phyloP scores from a whole-genome alignment of 805 yeast genomes.

The Starmerella vitae region DNA sequence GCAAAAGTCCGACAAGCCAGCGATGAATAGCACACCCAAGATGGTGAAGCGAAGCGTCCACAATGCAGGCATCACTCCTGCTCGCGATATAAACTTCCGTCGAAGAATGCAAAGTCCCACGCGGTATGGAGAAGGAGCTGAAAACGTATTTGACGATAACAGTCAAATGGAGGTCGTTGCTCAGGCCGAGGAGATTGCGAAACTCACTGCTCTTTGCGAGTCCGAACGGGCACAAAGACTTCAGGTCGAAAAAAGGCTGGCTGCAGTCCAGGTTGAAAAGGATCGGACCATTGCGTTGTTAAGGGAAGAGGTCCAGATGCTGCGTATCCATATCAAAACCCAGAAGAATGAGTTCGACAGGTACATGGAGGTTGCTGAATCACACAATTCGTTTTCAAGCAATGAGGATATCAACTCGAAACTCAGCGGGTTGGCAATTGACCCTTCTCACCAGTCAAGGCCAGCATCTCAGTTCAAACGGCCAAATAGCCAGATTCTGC shows the following conservation, averaged over 20 bases:
- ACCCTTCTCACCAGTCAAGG: no score
- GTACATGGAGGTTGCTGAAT: no score
- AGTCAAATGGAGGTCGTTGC: background rate
- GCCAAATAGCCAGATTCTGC: no score
- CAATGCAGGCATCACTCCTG: constrained; percentile 21
- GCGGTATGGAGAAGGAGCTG: background rate
- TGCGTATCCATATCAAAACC: constrained; percentile 6
- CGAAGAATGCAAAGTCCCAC: constrained; percentile 20
- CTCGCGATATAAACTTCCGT: constrained; percentile 15
- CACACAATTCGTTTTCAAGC: no score
- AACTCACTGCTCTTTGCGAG: constrained; percentile 8
- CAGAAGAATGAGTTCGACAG: constrained; percentile 8
- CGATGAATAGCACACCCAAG: constrained; percentile 18
- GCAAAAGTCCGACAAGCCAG: constrained; percentile 7
- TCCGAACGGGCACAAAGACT: constrained; percentile 4
- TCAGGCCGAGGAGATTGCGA: constrained; percentile 2
- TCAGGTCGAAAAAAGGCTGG: constrained; percentile 10
- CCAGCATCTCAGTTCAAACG: no score
- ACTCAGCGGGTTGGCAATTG: no score
- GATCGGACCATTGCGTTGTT: constrained; percentile 8
- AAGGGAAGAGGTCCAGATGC: constrained; percentile 5
- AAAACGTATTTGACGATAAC: background rate
- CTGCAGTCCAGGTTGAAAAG: constrained; percentile 8
- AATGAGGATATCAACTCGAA: no score
- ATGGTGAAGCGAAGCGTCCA: constrained; percentile 15